Evolutionary conservation across 1,284 basidiomycete genomes (phyloP), one percentile per base, ranked within the genome.

Genomic region (Schizophyllum commune): DNA sequence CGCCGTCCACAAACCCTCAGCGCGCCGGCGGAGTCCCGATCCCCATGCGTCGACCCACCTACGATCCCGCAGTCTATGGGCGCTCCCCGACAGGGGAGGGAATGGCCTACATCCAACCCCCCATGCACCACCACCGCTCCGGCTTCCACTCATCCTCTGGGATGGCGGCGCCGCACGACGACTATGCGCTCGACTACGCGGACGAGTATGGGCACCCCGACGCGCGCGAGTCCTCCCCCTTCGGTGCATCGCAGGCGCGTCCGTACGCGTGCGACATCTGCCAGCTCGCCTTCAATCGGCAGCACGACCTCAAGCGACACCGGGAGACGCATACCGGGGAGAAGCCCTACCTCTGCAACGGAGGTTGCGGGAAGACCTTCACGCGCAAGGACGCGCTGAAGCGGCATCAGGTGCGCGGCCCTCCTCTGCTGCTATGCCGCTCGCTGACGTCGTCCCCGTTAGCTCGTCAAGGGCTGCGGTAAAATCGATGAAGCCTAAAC

Each of bases 361-460:
- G 89, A 13, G 86, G 86, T 52, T 91, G 89, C 64, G 88, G 88
- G 58, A 91, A 91, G 77, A 90, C 88, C 1, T 91, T 91, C 70
- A 91, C 89, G 57, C 82, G 89, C 66, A 91, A 91, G 73, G 89
- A 91, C 69, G 89, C 89, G 22, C 72, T 91, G 68, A 91, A 91
- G 74, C 81, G 89, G 65, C 89, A 91, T 70, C 89, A 91, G 83
- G 89, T 83, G 66, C 62, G 80, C 69, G 17, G 32, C 59, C 57
- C 8, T 56, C 32, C 56, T 56, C 53, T 60, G 39, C 59, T 55
- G 58, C 59, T 53, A 53, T 58, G 39, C 11, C 33, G 17, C 59
- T 65, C 57, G 60, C 62, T 71, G 57, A 71, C 62, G 69, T 63
- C 59, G 51, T 60, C 64, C 63, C 39, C 13, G 17, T 60, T 68